phyloP scores from a whole-genome alignment of 805 yeast genomes.

The Teunomyces kruisii region DNA sequence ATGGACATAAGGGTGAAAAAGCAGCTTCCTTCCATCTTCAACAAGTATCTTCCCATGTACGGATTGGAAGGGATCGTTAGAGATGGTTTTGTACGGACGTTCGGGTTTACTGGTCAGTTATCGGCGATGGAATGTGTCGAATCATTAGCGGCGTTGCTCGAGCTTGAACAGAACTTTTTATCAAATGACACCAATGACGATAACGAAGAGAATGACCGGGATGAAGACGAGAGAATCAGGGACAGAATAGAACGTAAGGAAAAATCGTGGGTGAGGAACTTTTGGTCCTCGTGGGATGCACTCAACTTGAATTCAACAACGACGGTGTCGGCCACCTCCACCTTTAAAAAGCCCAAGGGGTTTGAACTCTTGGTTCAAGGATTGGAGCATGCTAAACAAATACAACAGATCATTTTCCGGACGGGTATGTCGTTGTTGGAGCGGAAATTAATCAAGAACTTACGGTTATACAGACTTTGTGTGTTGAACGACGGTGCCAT shows the following conservation, averaged over 20 bases:
- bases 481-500: conserved; percentile 78
- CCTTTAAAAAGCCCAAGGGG: conserved; percentile 35
- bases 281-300: conserved; percentile 63
- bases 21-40: conserved; percentile 66
- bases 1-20: conserved; percentile 79
- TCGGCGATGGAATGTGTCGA: conserved; percentile 95
- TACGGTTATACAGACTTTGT: conserved; percentile 79
- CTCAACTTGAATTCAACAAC: conserved; percentile 33
- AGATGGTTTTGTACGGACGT: conserved; percentile 83
- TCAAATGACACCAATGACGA: conserved; percentile 10
- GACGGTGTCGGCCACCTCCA: conserved; percentile 6
- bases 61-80: conserved; percentile 81
- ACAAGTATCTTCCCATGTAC: conserved; percentile 66
- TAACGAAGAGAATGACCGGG: conserved; percentile 18
- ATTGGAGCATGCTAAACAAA: conserved; percentile 74
- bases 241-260: conserved; percentile 43
- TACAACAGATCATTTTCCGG: conserved; percentile 80
- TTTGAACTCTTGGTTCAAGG: conserved; percentile 65
- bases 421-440: conserved; percentile 91
- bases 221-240: conserved; percentile 18
- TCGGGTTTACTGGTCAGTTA: conserved; percentile 82
- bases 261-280: conserved; percentile 71
- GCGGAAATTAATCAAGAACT: conserved; percentile 72
- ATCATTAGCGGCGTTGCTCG: conserved; percentile 79
- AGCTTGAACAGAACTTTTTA: conserved; percentile 45